A percentile compares a stretch with the other conserved stretches of the same genome.
phyloP scores from a whole-genome alignment of 805 yeast genomes.

The Saccharomycopsis oosterbeekiorum region DNA sequence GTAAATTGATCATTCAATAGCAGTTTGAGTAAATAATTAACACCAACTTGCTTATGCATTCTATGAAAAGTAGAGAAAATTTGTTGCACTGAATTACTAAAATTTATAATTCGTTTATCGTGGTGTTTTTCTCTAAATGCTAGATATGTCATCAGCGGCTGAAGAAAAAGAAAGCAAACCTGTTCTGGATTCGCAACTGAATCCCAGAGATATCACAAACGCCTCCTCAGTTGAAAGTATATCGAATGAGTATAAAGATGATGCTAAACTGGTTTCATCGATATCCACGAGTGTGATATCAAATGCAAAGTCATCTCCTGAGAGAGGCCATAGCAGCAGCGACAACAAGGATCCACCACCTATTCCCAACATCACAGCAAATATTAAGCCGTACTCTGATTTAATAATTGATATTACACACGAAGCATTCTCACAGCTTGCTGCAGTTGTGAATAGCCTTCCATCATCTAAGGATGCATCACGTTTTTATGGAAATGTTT shows the following conservation, averaged over 20 bases:
- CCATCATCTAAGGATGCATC: slow-evolving; percentile 13
- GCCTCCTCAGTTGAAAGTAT: neutral
- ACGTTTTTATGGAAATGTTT: slow-evolving; percentile 14
- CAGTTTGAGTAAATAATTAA: too few relatives aligned
- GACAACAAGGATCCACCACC: slow-evolving; percentile 1
- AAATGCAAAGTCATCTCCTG: neutral
- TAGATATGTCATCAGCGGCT: neutral
- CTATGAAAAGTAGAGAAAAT: too few relatives aligned
- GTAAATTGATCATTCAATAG: too few relatives aligned
- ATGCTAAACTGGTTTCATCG: neutral
- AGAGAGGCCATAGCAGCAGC: neutral
- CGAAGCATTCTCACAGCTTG: slow-evolving; percentile 12
- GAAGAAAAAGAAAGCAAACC: neutral
- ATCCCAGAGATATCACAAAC: neutral
- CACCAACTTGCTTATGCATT: too few relatives aligned
- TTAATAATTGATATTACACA: slow-evolving; percentile 9
- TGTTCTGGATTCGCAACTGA: neutral
- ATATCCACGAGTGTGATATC: neutral
- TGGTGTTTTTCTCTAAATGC: neutral
- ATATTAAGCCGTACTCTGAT: slow-evolving; percentile 16
- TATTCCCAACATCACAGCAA: slow-evolving; percentile 13
- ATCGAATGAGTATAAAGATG: neutral
- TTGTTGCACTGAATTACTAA: too few relatives aligned
- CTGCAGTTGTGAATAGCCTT: slow-evolving; percentile 8
- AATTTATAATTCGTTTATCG: neutral